Percentiles rank a stretch among this genome's conserved stretches.
These are phyloP conservation scores for Harrya chromipes DNA, from an alignment of 768 basidiomycete species.

Conservation along the genomic window DNA sequence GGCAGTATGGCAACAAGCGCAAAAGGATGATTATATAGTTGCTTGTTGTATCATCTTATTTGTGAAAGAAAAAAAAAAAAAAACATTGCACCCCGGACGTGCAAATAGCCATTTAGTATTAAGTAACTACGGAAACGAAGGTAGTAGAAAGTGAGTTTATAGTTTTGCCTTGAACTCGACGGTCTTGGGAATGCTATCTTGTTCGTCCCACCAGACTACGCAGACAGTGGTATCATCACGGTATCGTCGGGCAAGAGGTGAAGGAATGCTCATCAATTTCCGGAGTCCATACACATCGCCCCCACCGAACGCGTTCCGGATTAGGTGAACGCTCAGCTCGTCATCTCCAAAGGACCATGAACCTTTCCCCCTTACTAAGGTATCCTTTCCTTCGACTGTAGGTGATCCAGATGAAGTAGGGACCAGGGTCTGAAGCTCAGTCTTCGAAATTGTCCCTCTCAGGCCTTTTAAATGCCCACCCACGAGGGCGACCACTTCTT, in stretches of 20 bases:
- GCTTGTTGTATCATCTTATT: constrained; percentile 6
- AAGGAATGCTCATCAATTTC: constrained; percentile 74
- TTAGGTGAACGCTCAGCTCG: constrained; percentile 77
- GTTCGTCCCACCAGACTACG: constrained; percentile 79
- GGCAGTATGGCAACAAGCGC: constrained; percentile 33
- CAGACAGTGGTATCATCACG: constrained; percentile 86
- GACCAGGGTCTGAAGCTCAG: constrained; percentile 51
- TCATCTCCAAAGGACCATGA: constrained; percentile 80
- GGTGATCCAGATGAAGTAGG: constrained; percentile 49
- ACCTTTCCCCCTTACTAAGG: constrained; percentile 38
- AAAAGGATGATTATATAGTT: constrained; percentile 37
- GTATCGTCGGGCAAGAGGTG: constrained; percentile 70
- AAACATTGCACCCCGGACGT: constrained; percentile 1
- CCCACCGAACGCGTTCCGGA: constrained; percentile 92
- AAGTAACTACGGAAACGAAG: neutral
- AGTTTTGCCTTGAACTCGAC: constrained; percentile 48
- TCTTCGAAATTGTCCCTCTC: constrained; percentile 60
- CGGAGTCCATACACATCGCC: constrained; percentile 59
- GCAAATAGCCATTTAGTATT: neutral
- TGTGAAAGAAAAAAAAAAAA: constrained; percentile 3
- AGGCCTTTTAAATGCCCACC: constrained; percentile 76
- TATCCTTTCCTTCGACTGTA: constrained; percentile 64
- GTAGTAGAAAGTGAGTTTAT: constrained; percentile 25
- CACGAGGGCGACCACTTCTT: constrained; percentile 85
- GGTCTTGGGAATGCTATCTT: constrained; percentile 40